These are phyloP conservation scores for Cladosporium sp. DNA, from an alignment of 2,329 filamentous ascomycete species.

Conservation along the genomic window DNA sequence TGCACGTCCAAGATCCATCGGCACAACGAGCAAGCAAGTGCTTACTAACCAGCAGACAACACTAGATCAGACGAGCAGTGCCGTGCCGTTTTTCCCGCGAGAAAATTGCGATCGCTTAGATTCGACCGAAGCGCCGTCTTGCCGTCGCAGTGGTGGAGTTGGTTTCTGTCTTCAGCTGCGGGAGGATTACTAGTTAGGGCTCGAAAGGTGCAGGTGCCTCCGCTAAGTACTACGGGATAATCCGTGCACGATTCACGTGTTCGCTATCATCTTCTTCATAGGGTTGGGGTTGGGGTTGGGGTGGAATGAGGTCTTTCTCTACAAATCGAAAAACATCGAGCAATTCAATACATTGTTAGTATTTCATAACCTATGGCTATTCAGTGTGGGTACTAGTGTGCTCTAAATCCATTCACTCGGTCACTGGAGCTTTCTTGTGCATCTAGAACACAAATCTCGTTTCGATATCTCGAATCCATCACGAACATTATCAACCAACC, in stretches of 20 bases:
- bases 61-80: not conserved
- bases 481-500: not conserved
- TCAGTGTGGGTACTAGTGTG: not conserved
- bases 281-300: not conserved
- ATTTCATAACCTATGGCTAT: not conserved
- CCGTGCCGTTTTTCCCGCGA: not conserved
- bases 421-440: not conserved
- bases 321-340: not conserved
- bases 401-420: not conserved
- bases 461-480: not conserved
- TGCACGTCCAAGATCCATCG: not conserved
- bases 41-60: not conserved
- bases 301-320: not conserved
- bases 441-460: not conserved
- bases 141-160: slow-evolving; percentile 4
- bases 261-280: not conserved
- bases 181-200: not conserved
- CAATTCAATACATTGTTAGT: not conserved
- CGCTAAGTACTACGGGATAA: not conserved
- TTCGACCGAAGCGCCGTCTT: not conserved
- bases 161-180: slow-evolving; percentile 6
- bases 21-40: not conserved
- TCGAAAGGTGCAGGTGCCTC: not conserved
- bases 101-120: slow-evolving; percentile 14
- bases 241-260: not conserved